These are phyloP conservation scores for Plantago major DNA, from an alignment of 257 asterid genomes.

Conservation along the genomic window DNA sequence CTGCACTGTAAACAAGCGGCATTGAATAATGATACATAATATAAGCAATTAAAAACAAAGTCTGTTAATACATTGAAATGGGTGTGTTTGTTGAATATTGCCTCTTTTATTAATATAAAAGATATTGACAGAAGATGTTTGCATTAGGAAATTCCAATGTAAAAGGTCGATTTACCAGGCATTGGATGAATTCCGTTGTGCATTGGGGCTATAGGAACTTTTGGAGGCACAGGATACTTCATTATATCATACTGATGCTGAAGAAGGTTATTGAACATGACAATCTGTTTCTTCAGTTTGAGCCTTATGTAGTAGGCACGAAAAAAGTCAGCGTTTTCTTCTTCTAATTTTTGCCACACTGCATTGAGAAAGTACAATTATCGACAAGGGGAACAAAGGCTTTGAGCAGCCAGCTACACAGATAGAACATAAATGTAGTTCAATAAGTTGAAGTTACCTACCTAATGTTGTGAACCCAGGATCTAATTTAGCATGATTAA, in stretches of 20 bases:
- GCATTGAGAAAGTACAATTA: conserved; percentile 18
- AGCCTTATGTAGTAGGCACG: conserved; percentile 92
- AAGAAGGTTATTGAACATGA: conserved; percentile 82
- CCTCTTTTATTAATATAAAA: too few species aligned
- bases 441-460: conserved; percentile 24
- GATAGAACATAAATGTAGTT: too few species aligned
- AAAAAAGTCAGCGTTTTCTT: conserved; percentile 90
- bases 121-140: background rate
- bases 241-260: conserved; percentile 77
- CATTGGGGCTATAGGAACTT: conserved; percentile 77
- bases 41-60: background rate
- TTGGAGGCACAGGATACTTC: conserved; percentile 76
- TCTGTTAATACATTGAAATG: background rate
- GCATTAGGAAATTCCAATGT: too few species aligned
- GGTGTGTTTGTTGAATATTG: background rate
- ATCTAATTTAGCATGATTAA: conserved; percentile 93
- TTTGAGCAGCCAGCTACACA: background rate
- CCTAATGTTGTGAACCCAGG: conserved; percentile 98
- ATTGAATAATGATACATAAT: conserved; percentile 34
- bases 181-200: conserved; percentile 79
- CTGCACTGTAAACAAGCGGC: conserved; percentile 70
- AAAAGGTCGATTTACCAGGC: conserved; percentile 61
- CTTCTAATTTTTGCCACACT: conserved; percentile 99
- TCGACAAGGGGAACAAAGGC: conserved; percentile 2
- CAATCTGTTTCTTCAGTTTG: conserved; percentile 89